Base-by-base conservation (phyloP, 208 protist genomes). In the Leishmania braziliensis region DNA sequence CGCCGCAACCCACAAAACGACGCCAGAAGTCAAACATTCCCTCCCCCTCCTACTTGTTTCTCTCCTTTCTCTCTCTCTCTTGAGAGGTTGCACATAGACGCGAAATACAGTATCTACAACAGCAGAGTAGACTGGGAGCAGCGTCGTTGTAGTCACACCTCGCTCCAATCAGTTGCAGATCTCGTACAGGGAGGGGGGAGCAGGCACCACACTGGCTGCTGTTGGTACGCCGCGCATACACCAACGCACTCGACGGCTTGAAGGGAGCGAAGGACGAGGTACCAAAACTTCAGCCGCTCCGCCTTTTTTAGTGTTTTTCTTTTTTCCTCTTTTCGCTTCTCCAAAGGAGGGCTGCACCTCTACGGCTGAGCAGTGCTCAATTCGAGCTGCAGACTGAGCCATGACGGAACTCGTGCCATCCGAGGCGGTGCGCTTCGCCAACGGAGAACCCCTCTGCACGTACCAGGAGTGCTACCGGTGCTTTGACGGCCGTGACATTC, bases 401-500 rank as follows among this genome's bases (percentile, higher is more conserved):
- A 73, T 90, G 87, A 91, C 86, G 10, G 90, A 91, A 51, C 80
- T 86, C 50, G 84, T 94, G 18, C 77, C 86, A 26, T 65, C 60
- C 29, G 83, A 81, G 16, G 69, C 77, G 54, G 29, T 86, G 36
- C 63, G 72, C 72, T 89, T 89, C 62, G 51, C 46, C 43, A 79
- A 86, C 53, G 91, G 92, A 36, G 82, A 74, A 51, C 70, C 70
- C 14, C 74, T 89, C 71, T 92, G 94, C 29, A 51, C 79, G 39
- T 91, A 77, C 36, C 83, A 93, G 58, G 85, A 92, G 78, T 85
- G 92, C 77, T 91, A 91, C 76, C 56, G 75, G 62, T 93, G 92
- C 71, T 96, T 96, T 77, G 91, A 93, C 53, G 83, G 88, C 51
- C 84, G 84, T 60, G 87, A 91, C 50, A 81, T 93, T 39, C 86